Conservation (phyloP, 106 monocot genomes). For the Platanthera zijinensis region DNA sequence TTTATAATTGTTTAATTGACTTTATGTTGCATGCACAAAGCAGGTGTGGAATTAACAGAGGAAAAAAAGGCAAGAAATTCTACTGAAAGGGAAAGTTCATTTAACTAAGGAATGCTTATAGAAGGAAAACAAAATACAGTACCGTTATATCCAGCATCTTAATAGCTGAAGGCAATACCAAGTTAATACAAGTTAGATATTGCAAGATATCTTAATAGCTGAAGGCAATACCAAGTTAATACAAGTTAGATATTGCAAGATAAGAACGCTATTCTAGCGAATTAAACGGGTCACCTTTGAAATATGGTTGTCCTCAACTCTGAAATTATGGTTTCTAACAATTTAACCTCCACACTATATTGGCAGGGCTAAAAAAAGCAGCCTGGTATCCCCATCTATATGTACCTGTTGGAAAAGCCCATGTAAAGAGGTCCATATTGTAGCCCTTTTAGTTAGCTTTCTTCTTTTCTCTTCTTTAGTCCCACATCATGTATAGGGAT, state of each 20-base stretch:
- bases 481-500: no score
- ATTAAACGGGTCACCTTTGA: neutral
- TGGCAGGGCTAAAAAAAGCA: no score
- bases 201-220: no score
- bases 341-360: no score
- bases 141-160: neutral
- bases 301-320: no score
- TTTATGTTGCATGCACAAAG: neutral
- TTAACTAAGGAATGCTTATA: neutral
- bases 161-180: neutral
- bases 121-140: neutral
- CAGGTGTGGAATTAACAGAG: neutral
- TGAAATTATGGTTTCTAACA: no score
- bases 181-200: neutral
- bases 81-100: neutral
- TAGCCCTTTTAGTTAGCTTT: no score
- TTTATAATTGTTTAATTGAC: neutral
- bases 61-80: neutral
- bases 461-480: no score
- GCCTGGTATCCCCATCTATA: no score
- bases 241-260: neutral
- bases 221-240: neutral
- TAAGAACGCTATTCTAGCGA: neutral
- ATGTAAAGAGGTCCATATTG: no score
- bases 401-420: no score